Evolutionary conservation across 2,329 filamentous ascomycete genomes (phyloP).

Genomic region (Hypoxylon sp.): DNA sequence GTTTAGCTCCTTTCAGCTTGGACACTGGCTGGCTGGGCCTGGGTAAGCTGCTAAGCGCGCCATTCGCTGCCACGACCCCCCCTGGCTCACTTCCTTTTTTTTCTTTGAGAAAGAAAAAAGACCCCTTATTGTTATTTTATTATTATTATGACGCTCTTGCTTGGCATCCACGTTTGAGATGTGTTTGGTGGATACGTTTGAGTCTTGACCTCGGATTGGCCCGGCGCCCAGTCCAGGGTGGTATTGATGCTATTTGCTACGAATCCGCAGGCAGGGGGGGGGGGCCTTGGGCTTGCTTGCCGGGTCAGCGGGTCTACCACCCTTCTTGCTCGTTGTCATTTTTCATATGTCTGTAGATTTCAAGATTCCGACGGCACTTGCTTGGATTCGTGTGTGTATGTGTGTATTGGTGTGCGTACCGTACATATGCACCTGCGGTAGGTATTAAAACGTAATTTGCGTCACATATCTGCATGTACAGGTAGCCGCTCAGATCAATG

Average conservation of each 20-base stretch:
- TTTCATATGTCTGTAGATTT: constrained; percentile 31
- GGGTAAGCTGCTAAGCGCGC: not conserved
- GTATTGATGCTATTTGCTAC: constrained; percentile 17
- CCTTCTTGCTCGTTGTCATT: constrained; percentile 19
- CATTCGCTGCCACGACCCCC: not conserved
- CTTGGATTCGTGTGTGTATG: constrained; percentile 15
- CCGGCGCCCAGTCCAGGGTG: constrained; percentile 12
- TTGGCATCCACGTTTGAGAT: constrained; percentile 24
- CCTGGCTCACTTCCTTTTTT: not conserved
- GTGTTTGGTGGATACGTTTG: constrained; percentile 10
- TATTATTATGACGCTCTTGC: constrained; percentile 7
- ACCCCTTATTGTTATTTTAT: constrained; percentile 15
- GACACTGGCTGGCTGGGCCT: not conserved
- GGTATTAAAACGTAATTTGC: constrained; percentile 28
- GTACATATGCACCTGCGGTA: constrained; percentile 34
- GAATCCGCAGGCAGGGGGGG: constrained; percentile 1
- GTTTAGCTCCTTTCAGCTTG: no score
- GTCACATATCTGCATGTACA: constrained; percentile 7
- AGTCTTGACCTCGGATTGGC: constrained; percentile 19
- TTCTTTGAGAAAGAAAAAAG: no score
- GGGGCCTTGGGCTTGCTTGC: constrained; percentile 15
- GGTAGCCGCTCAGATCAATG: constrained; percentile 18
- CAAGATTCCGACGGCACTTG: constrained; percentile 21
- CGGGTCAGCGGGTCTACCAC: constrained; percentile 25
- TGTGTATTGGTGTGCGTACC: no score